phyloP scores from a whole-genome alignment of 176 grass and related monocot species.

The sorghum (Sorghum bicolor) region Sorghum_bicolor_NCBIv3 NC_012870.2:70798501-70799000 shows the following conservation, averaged over 20 bases:
- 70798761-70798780: neutral
- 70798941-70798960: neutral
- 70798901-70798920: neutral
- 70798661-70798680: neutral
- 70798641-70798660: neutral
- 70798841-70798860: neutral
- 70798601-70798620: neutral
- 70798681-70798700: neutral
- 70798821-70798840: slow-evolving; percentile 39
- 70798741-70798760: neutral
- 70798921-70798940: neutral
- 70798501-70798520: neutral
- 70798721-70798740: neutral
- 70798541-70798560: neutral
- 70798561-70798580: neutral
- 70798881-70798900: neutral
- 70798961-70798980: neutral
- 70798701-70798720: neutral
- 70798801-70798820: neutral
- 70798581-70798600: neutral
- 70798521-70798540: neutral
- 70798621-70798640: neutral
- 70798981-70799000: neutral
- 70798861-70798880: neutral
- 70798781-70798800: neutral